phyloP scores from a whole-genome alignment of 148 eudicot species.

The Fallopia convolvulus region DNA sequence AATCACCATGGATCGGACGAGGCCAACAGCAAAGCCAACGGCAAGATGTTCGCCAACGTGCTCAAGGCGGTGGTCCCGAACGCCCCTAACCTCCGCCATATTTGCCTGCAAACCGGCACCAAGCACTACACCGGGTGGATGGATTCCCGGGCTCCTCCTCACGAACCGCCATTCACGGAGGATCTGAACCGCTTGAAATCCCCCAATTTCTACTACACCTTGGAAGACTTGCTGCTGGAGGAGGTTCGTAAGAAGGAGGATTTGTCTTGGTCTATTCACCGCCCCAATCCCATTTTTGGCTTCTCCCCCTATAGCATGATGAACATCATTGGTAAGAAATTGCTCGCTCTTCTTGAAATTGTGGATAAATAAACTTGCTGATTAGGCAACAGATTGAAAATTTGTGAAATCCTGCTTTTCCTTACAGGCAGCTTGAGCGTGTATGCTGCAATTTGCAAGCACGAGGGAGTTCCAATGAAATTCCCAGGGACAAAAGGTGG shows the following conservation, averaged over 20 bases:
- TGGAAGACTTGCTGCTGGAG: constrained; percentile 30
- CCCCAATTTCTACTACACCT: constrained; percentile 30
- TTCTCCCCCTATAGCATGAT: constrained; percentile 37
- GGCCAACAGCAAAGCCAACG: constrained; percentile 27
- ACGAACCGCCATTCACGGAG: constrained; percentile 32
- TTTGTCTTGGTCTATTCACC: constrained; percentile 36
- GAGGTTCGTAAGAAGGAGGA: constrained; percentile 27
- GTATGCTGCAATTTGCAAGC: constrained; percentile 42
- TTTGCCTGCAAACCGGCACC: constrained; percentile 31
- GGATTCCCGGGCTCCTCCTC: constrained; percentile 9
- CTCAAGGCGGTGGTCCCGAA: constrained; percentile 24
- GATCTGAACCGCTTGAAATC: constrained; percentile 29
- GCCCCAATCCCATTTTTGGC: constrained; percentile 28
- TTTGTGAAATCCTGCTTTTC: not conserved
- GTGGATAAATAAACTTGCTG: not conserved
- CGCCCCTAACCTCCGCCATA: constrained; percentile 24
- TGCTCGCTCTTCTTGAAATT: not conserved
- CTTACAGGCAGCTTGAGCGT: constrained; percentile 19
- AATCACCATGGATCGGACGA: constrained; percentile 17
- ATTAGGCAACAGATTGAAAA: not conserved
- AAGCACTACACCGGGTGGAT: constrained; percentile 29
- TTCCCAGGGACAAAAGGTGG: constrained; percentile 32
- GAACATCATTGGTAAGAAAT: constrained; percentile 23
- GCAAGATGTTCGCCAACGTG: constrained; percentile 30
- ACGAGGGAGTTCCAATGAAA: constrained; percentile 25